Base-by-base conservation (phyloP, 805 yeast genomes). In the Candida loeiensis region DNA sequence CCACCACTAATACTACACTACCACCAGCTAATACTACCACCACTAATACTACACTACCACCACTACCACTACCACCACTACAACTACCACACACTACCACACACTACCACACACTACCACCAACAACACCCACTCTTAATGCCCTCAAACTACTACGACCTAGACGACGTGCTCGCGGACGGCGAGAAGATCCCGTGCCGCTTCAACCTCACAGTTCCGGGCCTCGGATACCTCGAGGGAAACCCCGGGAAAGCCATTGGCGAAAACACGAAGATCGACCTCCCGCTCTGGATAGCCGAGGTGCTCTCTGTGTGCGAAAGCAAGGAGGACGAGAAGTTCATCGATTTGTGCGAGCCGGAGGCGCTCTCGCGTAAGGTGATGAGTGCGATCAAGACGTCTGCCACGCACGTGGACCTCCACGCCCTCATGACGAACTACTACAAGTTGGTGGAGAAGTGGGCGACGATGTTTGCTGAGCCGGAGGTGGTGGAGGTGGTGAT, bases 271-370 rank as follows among this genome's bases (percentile, higher is more conserved):
- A 80, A 79, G 51, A 53, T 88, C 3, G 90, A 85, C 43, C 68
- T 91, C 17, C 98, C 98, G 0, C 59, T 89, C 20, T 91, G 98
- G 98, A 62, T 91, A 29, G 95, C 96, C 0, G 81, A 81, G 43
- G 75, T 84, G 1, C 63, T 90, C 22, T 95, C 95, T 0, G 56
- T 47, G 32, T 66, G 61, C 47, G 57, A 56, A 22, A 48, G 59
- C 24, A 58, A 52, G 55, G 70, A 61, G 19, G 63, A 56, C 6
- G 66, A 59, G 13, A 77, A 84, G 4, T 85, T 87, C 50, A 67
- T 87, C 4, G 82, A 78, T 36, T 66, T 89, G 39, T 63, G 77
- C 18, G 79, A 77, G 36, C 98, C 98, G 0, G 85, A 80, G 2
- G 78, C 81, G 29, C 73, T 89, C 40, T 69, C 76, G 16, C 55